These are phyloP conservation scores for Rhynchospora breviuscula DNA, from an alignment of 176 grass and related monocot genomes.

Conservation along the genomic window DNA sequence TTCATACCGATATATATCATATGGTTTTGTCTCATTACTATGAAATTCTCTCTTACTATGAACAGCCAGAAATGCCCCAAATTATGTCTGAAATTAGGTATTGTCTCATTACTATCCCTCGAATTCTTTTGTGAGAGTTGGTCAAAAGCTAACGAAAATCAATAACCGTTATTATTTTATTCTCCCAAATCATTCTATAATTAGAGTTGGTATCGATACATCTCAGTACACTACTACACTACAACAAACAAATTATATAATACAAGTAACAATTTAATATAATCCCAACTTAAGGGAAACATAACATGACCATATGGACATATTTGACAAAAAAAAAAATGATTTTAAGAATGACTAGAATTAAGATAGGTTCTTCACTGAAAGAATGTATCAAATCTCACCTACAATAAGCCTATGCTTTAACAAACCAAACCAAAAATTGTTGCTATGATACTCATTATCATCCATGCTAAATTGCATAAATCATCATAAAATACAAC, in stretches of 20 bases:
- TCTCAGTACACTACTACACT: not conserved
- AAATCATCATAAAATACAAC: not conserved
- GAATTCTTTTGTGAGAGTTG: not conserved
- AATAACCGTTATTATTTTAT: not conserved
- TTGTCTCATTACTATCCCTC: not conserved
- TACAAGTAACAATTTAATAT: not conserved
- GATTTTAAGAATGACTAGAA: not conserved
- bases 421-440: not conserved
- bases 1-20: not conserved
- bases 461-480: constrained; percentile 1
- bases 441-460: not conserved
- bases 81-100: not conserved
- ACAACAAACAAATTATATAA: not conserved
- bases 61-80: not conserved
- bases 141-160: not conserved
- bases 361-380: not conserved
- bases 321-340: not conserved
- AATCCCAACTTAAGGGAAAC: not conserved
- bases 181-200: not conserved
- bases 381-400: not conserved
- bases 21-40: no score
- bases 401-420: not conserved
- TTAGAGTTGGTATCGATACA: not conserved
- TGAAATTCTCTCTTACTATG: not conserved
- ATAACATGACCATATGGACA: not conserved